Percentiles rank a stretch among this genome's conserved stretches.
Evolutionary conservation across 1,139 yeast genomes (phyloP).

Genomic region (Zygoascus hellenicus): DNA sequence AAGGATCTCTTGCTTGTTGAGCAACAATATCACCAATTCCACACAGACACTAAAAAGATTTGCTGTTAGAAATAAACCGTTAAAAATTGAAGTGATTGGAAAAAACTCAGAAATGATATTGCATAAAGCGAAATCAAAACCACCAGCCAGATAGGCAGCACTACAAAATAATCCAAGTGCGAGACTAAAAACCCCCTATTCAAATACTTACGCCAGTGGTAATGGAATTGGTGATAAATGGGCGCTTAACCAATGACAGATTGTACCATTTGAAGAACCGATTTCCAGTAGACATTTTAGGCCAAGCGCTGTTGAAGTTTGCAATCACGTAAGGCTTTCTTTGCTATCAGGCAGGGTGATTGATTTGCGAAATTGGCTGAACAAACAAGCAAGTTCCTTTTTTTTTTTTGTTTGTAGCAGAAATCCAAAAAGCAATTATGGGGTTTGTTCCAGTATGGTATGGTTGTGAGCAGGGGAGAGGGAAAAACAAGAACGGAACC

Average conservation of each 20-base stretch:
- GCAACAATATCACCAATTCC: constrained; percentile 74
- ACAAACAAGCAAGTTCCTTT: not conserved
- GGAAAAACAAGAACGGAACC: too few relatives aligned
- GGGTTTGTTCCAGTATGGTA: too few relatives aligned
- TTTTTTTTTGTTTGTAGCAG: too few relatives aligned
- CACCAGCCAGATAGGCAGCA: too few relatives aligned
- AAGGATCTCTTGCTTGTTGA: constrained; percentile 36
- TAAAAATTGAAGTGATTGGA: not conserved
- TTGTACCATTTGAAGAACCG: constrained; percentile 18
- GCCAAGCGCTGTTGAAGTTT: not conserved
- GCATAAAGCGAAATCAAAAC: too few relatives aligned
- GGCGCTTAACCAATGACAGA: constrained; percentile 21
- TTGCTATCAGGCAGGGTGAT: too few relatives aligned
- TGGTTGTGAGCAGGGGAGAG: too few relatives aligned
- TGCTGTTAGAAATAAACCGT: not conserved
- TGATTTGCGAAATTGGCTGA: not conserved
- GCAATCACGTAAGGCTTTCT: not conserved
- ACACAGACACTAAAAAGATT: constrained; percentile 41
- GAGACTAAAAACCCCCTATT: too few relatives aligned
- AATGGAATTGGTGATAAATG: constrained; percentile 28
- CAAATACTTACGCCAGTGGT: constrained; percentile 23
- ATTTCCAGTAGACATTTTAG: constrained; percentile 3
- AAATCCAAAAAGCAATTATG: too few relatives aligned
- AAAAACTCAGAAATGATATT: too few relatives aligned
- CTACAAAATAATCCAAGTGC: too few relatives aligned